Base-by-base conservation (phyloP, 768 basidiomycete genomes). In the Serpula lacrymans region DNA sequence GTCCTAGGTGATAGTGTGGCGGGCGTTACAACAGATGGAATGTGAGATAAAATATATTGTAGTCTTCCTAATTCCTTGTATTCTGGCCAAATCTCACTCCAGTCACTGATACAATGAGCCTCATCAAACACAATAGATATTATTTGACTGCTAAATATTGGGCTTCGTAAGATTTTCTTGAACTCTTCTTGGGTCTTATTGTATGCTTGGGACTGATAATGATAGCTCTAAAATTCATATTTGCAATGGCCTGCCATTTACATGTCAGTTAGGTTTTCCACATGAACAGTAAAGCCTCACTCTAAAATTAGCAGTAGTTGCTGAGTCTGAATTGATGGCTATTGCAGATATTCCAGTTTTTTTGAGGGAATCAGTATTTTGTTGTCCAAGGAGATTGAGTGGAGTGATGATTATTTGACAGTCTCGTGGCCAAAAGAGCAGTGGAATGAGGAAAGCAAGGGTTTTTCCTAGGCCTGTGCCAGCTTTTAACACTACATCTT, bases 401-500 rank as follows among this genome's bases (percentile, higher is more conserved):
- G 50, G 46, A 4, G 54, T 54, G 20, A 57, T 43, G 27, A 58
- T 47, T 24, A 59, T 43, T 30, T 57, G 48, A 10, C 53, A 20
- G 13, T 25, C 38, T 5, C 45, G 39, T 4, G 46, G 43, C 6
- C 25, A n/a, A 30, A 55, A 54, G 0, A 62, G 42, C 6, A 63
- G 38, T 7, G 59, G 59, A 21, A 62, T 55, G 57, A 53, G 57
- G 45, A 64, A 64, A 1, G 58, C 54, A 0, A 63, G 41, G 5
- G 58, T 63, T 29, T 61, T 63, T 6, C 58, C 60, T 24, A 46
- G 46, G 2, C 60, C 60, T 12, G 57, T 60, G 7, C 42, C 49
- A n/a, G 58, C 43, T 16, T 52, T 49, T 3, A 43, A 51, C 2
- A 58, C 41, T 18, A 58, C 41, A 39, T 60, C 53, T 3, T 34